Evolutionary conservation across 225 moss, liverwort and hornwort species (phyloP), one percentile per base, ranked within the genome.

Genomic region (Pseudoscleropodium purum): DNA sequence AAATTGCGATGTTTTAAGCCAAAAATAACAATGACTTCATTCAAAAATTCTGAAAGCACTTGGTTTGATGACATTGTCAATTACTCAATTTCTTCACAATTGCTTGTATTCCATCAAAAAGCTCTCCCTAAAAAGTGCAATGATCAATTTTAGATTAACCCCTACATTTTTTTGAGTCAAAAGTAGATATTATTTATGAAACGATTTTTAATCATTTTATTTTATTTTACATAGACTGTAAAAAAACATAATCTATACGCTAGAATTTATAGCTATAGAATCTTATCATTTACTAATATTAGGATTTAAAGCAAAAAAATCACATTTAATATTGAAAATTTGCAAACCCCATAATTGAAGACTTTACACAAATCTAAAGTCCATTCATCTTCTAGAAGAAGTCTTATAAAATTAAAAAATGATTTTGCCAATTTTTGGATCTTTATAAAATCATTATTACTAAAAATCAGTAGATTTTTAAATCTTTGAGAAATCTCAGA

Each of bases 161-260:
- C 4, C 2, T 4, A 10, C 2, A 6, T 3, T 9, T 52, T 21
- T 3, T 43, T 27, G 0, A 15, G 0, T 8, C 8, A 25, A 51
- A 51, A 34, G 34, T 51, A 21, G 3, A 51, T 21, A 21, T 49
- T 20, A 20, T 1, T 76, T 13, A 49, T 33, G 2, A 33, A 49
- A 33, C 0, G 1, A 1, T 41, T 41, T 2, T 2, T 15, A 39
- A 39, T 25, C n/a, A n/a, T n/a, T n/a, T n/a, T n/a, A n/a, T n/a
- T n/a, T n/a, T n/a, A n/a, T n/a, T n/a, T n/a, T n/a, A n/a, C n/a
- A n/a, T n/a, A n/a, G n/a, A n/a, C n/a, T n/a, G n/a, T n/a, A n/a
- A n/a, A n/a, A n/a, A n/a, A n/a, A n/a, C n/a, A n/a, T n/a, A n/a
- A n/a, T 43, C 43, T 15, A 27, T 23, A 16, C 43, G 1, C 16